These are phyloP conservation scores for Clavispora santaluciae DNA, from an alignment of 805 yeast species.

Conservation along the genomic window DNA sequence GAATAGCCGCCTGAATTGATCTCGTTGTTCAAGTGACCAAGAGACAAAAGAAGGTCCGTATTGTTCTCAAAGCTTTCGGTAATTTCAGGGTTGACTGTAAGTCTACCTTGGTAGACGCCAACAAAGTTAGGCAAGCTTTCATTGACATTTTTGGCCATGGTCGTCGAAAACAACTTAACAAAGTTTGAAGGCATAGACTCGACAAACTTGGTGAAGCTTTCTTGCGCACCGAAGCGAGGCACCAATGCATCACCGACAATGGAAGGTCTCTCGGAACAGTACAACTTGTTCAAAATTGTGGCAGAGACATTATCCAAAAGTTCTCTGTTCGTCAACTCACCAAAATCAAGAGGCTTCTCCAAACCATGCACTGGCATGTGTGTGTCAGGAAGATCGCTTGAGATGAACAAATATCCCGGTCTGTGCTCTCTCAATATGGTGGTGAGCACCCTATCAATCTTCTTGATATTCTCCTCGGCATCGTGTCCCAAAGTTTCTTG, in stretches of 20 bases:
- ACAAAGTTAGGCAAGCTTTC: slow-evolving; percentile 61
- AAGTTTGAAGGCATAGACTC: slow-evolving; percentile 31
- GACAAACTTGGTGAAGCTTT: slow-evolving; percentile 46
- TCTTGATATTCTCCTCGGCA: slow-evolving; percentile 33
- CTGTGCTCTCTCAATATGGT: slow-evolving; percentile 52
- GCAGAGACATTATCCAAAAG: slow-evolving; percentile 20
- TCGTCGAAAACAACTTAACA: slow-evolving; percentile 49
- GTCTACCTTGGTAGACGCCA: slow-evolving; percentile 69
- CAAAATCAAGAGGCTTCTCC: slow-evolving; percentile 11
- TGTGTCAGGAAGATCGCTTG: slow-evolving; percentile 58
- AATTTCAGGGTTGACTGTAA: slow-evolving; percentile 29
- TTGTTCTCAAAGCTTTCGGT: slow-evolving; percentile 28
- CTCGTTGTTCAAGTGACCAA: slow-evolving; percentile 55
- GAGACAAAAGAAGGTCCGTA: slow-evolving; percentile 63
- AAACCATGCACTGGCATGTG: slow-evolving; percentile 21
- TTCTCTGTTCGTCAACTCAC: slow-evolving; percentile 11
- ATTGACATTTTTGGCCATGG: slow-evolving; percentile 70
- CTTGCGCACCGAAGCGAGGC: slow-evolving; percentile 51
- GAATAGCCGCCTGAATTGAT: slow-evolving; percentile 26
- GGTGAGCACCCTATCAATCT: slow-evolving; percentile 64
- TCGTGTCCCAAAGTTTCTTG: slow-evolving; percentile 33
- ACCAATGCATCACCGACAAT: slow-evolving; percentile 68
- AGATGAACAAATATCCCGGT: slow-evolving; percentile 82
- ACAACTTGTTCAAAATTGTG: slow-evolving; percentile 45
- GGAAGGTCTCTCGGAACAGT: slow-evolving; percentile 54